phyloP scores from a whole-genome alignment of 495 filamentous ascomycete genomes.

The Penicillium fimorum region DNA sequence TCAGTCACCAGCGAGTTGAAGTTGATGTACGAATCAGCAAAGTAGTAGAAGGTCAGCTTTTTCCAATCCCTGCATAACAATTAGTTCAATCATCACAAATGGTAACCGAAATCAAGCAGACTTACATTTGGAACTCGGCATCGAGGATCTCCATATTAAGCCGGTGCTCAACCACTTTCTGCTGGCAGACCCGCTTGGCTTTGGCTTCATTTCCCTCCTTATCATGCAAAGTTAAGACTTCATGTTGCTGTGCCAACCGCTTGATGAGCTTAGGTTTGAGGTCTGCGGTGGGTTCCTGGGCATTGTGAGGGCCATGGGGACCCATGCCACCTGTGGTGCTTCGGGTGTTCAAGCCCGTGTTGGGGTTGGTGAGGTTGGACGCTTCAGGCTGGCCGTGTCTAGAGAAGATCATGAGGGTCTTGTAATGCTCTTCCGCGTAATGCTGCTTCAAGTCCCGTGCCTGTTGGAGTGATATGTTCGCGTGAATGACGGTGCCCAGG shows the following conservation, averaged over 20 bases:
- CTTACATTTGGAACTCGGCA: conserved; percentile 98
- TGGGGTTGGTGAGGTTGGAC: conserved; percentile 46
- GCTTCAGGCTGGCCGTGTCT: conserved; percentile 64
- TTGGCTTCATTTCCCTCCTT: conserved; percentile 98
- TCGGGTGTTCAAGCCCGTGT: conserved; percentile 49
- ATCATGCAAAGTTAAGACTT: conserved; percentile 80
- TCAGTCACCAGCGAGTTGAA: conserved; percentile 97
- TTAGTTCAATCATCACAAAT: not conserved
- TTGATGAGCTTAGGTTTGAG: conserved; percentile 96
- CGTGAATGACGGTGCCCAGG: conserved; percentile 84
- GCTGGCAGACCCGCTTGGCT: conserved; percentile 91
- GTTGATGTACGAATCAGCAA: conserved; percentile 96
- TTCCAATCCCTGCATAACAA: conserved; percentile 80
- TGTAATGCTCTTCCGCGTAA: conserved; percentile 89
- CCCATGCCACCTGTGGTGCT: conserved; percentile 75
- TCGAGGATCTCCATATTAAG: conserved; percentile 98
- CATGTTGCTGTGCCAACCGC: conserved; percentile 84
- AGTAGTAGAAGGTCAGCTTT: conserved; percentile 98
- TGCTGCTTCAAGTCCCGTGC: conserved; percentile 87
- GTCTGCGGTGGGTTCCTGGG: conserved; percentile 74
- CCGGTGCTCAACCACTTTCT: conserved; percentile 91
- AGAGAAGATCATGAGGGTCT: conserved; percentile 97
- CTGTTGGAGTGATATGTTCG: conserved; percentile 77
- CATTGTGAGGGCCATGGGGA: conserved; percentile 64
- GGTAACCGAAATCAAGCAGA: conserved; percentile 8